Evolutionary conservation across 805 yeast genomes (phyloP).

Genomic region (Spathaspora sp.): DNA sequence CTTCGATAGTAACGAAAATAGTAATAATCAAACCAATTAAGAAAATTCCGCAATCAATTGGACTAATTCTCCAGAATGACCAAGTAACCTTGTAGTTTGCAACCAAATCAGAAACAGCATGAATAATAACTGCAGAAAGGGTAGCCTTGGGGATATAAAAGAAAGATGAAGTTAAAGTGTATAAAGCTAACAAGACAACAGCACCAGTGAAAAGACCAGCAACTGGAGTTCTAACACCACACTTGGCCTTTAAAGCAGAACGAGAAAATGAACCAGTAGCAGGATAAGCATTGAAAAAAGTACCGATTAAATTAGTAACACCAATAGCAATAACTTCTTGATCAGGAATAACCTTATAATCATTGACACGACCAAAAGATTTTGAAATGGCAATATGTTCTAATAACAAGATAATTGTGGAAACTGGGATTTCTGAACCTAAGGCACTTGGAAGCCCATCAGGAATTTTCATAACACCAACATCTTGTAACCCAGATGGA

Average conservation of each 20-base stretch:
- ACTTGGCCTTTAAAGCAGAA: conserved; percentile 90
- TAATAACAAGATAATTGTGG: conserved; percentile 73
- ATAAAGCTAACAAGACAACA: conserved; percentile 83
- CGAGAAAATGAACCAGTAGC: conserved; percentile 95
- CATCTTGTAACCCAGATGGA: conserved; percentile 77
- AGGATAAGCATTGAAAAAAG: conserved; percentile 91
- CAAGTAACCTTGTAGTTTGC: conserved; percentile 65
- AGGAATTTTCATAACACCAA: conserved; percentile 69
- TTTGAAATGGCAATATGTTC: conserved; percentile 94
- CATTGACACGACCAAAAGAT: conserved; percentile 89
- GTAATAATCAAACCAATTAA: conserved; percentile 69
- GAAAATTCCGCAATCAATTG: conserved; percentile 72
- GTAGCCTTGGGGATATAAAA: conserved; percentile 90
- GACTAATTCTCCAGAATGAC: conserved; percentile 68
- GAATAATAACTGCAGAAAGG: conserved; percentile 82
- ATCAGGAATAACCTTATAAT: conserved; percentile 86
- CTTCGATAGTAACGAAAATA: conserved; percentile 75
- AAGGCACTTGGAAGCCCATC: conserved; percentile 53
- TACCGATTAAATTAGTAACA: conserved; percentile 83
- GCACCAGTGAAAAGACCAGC: conserved; percentile 90
- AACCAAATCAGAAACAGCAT: conserved; percentile 84
- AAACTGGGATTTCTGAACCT: conserved; percentile 81
- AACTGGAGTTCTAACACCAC: conserved; percentile 92
- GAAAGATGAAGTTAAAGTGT: conserved; percentile 78
- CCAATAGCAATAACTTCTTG: conserved; percentile 95